Conservation (phyloP, 2,329 filamentous ascomycete genomes). For the Camillea tinctor region DNA sequence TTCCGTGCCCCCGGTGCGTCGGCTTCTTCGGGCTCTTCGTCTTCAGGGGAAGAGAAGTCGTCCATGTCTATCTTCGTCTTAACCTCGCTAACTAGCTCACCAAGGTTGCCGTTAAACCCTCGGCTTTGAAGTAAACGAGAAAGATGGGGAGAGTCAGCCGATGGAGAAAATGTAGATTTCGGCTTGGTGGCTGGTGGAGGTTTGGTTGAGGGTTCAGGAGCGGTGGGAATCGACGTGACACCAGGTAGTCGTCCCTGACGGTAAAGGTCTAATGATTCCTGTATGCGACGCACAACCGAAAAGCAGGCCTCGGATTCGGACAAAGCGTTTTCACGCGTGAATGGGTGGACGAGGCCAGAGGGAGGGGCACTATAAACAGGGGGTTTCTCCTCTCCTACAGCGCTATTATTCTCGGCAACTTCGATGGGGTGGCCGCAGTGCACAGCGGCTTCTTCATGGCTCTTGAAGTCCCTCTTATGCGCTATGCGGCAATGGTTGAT, state of each 20-base stretch:
- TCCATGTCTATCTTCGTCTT: constrained; percentile 53
- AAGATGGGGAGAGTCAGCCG: constrained; percentile 63
- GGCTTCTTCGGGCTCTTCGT: constrained; percentile 54
- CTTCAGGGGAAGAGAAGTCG: constrained; percentile 46
- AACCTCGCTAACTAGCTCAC: constrained; percentile 57
- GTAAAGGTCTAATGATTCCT: constrained; percentile 53
- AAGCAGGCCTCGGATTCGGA: constrained; percentile 52
- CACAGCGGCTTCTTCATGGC: constrained; percentile 89
- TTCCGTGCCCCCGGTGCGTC: constrained; percentile 41
- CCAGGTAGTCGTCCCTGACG: constrained; percentile 51
- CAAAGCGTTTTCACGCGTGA: constrained; percentile 57
- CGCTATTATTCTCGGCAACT: constrained; percentile 54
- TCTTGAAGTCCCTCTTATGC: constrained; percentile 90
- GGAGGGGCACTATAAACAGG: constrained; percentile 24
- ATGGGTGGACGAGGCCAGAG: constrained; percentile 59
- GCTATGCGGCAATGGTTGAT: constrained; percentile 98
- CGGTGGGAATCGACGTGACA: constrained; percentile 44
- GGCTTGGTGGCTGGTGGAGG: constrained; percentile 22
- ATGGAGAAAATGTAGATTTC: constrained; percentile 48
- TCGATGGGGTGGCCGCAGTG: constrained; percentile 84
- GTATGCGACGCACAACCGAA: constrained; percentile 49
- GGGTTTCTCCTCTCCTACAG: constrained; percentile 45
- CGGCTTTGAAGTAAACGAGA: constrained; percentile 62
- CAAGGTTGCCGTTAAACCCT: constrained; percentile 61
- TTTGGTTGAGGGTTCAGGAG: constrained; percentile 20